Conservation (phyloP, 768 basidiomycete genomes). For the Lactifluus hygrophoroides region DNA sequence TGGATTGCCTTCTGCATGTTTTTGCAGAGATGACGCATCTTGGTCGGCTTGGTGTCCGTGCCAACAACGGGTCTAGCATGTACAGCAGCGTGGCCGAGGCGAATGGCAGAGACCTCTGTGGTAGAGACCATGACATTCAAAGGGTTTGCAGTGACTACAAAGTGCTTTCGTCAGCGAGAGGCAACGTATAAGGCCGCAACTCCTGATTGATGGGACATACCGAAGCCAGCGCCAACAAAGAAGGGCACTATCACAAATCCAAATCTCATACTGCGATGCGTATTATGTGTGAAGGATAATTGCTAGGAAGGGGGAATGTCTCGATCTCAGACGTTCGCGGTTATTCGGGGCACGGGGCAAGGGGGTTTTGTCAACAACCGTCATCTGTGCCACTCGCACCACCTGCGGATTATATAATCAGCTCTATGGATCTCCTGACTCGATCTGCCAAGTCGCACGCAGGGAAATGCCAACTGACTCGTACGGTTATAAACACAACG, state of each 20-base stretch:
- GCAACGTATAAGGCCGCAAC: background rate
- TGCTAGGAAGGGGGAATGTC: no score
- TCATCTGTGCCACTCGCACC: background rate
- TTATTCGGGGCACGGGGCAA: background rate
- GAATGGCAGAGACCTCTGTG: conserved; percentile 9
- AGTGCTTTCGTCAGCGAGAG: background rate
- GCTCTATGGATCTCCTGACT: no score
- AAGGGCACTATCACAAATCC: background rate
- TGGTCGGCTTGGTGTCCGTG: conserved; percentile 1
- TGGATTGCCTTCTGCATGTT: conserved; percentile 15
- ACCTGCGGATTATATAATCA: background rate
- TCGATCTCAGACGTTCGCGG: background rate
- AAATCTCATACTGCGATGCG: background rate
- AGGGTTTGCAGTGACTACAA: conserved; percentile 12
- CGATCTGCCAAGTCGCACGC: no score
- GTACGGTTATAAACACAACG: no score
- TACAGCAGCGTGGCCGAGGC: conserved; percentile 15
- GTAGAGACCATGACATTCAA: conserved; percentile 6
- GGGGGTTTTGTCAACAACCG: background rate
- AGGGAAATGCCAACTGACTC: no score
- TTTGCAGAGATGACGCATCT: conserved; percentile 18
- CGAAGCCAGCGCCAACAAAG: conserved; percentile 12
- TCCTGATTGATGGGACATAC: conserved; percentile 1
- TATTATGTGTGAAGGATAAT: background rate
- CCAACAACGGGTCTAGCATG: background rate